Evolutionary conservation across 1,284 basidiomycete genomes (phyloP).

Genomic region (Rhodofomes roseus): DNA sequence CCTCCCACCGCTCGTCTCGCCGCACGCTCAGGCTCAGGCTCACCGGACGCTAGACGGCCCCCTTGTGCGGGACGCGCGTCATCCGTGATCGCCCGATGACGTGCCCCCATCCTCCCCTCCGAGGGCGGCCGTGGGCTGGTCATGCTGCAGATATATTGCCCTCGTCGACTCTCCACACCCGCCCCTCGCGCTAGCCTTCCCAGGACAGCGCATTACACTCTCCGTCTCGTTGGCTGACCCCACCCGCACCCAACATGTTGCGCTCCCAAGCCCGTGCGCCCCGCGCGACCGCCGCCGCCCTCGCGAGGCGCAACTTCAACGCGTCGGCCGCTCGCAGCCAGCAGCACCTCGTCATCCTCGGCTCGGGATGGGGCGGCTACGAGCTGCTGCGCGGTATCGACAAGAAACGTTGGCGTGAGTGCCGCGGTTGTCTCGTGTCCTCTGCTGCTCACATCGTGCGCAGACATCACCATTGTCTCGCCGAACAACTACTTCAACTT

Average conservation of each 20-base stretch:
- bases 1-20: neutral
- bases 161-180: neutral
- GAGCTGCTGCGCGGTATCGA: conserved; percentile 62
- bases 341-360: conserved; percentile 74
- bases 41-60: no score
- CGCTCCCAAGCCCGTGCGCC: neutral
- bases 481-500: conserved; percentile 83
- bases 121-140: neutral
- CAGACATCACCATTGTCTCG: conserved; percentile 70
- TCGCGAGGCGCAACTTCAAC: conserved; percentile 19
- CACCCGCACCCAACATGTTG: neutral
- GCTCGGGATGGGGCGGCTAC: conserved; percentile 86
- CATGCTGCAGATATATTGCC: neutral
- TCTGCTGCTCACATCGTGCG: conserved; percentile 11
- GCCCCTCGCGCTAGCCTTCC: neutral
- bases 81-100: conserved; percentile 8
- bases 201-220: neutral
- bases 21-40: neutral
- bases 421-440: neutral
- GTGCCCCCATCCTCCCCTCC: neutral
- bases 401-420: conserved; percentile 64
- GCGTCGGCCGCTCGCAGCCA: conserved; percentile 32
- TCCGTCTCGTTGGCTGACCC: neutral
- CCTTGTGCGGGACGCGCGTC: neutral
- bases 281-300: neutral